A percentile compares a stretch with the other conserved stretches of the same genome.
Evolutionary conservation across 352 stramenopile genomes (phyloP).

Genomic region (Globisporangium irregulare): DNA sequence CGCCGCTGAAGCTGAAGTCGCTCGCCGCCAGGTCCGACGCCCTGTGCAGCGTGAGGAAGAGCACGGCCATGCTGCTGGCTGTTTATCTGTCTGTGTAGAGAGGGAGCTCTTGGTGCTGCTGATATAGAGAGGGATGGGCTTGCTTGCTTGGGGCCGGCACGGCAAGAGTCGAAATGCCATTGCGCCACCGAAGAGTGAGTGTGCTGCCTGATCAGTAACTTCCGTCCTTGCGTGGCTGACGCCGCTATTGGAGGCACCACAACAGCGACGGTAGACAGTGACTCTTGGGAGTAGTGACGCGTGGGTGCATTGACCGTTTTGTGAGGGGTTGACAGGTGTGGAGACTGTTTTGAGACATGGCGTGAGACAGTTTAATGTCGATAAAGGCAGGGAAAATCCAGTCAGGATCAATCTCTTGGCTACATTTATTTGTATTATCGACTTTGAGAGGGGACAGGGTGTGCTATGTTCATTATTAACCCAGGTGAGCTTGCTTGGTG

Average conservation of each 20-base stretch:
- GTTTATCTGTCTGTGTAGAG: not conserved
- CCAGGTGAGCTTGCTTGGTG: not conserved
- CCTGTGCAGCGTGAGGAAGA: constrained; percentile 46
- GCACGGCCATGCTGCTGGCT: constrained; percentile 34
- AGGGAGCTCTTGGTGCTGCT: not conserved
- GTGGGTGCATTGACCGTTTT: not conserved
- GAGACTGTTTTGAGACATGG: not conserved
- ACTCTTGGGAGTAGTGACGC: not conserved
- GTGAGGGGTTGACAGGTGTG: not conserved
- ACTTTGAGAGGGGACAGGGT: not conserved
- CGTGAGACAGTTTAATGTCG: not conserved
- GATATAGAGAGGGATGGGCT: not conserved
- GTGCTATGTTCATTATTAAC: not conserved
- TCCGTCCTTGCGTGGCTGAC: not conserved
- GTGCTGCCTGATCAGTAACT: not conserved
- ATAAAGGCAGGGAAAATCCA: not conserved
- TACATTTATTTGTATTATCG: constrained; percentile 6
- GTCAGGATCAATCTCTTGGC: not conserved
- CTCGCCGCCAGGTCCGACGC: constrained; percentile 54
- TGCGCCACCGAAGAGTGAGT: not conserved
- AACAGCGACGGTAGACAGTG: not conserved
- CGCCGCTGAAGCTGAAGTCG: constrained; percentile 52
- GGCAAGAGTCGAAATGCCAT: constrained; percentile 5
- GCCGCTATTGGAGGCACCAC: not conserved
- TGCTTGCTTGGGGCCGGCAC: not conserved